Evolutionary conservation across 1,284 basidiomycete species (phyloP), one percentile per base, ranked within the genome.

Genomic region (Ceratobasidium sp.): DNA sequence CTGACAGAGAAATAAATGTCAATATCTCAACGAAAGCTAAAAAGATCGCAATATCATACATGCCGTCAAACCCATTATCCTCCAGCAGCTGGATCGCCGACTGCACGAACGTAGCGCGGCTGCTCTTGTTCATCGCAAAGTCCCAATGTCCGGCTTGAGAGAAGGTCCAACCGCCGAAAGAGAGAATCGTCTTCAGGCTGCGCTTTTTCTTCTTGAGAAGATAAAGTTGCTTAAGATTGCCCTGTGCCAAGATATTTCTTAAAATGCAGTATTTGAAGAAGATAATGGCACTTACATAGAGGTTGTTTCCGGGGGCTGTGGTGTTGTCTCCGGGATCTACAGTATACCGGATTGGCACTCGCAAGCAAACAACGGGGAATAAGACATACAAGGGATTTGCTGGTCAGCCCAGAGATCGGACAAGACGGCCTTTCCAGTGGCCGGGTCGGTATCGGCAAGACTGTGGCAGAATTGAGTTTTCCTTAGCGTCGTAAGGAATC

Each of bases 141-240:
- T 57, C 53, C 57, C 70, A 71, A n/a, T 72, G 59, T 9, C 71
- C 72, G 30, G 23, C 55, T 45, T 70, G 73, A 18, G 70, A 72
- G 41, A 70, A 74, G 5, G 71, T 75, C 73, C 62, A 74, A 16
- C 61, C 82, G 10, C 82, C 82, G 43, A 83, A 82, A 0, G 80
- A 81, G 30, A 83, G 76, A 26, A 82, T 73, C 4, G 83, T 78
- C 74, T 82, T 82, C 26, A 83, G 75, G 78, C 92, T 89, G 45
- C 92, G 85, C 77, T 93, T 86, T 72, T 84, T 79, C 75, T 92
- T n/a, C n/a, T n/a, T n/a, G n/a, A n/a, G n/a, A n/a, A n/a, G n/a
- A n/a, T n/a, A n/a, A n/a, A n/a, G n/a, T 78, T 94, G 93, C 82
- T 96, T 95, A 76, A 97, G 82, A 80, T 91, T 93, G 2, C 94